Percentiles rank a stretch among this genome's conserved stretches.
phyloP scores from a whole-genome alignment of 75 land plant species.

The Isoetes taiwanensis region DNA sequence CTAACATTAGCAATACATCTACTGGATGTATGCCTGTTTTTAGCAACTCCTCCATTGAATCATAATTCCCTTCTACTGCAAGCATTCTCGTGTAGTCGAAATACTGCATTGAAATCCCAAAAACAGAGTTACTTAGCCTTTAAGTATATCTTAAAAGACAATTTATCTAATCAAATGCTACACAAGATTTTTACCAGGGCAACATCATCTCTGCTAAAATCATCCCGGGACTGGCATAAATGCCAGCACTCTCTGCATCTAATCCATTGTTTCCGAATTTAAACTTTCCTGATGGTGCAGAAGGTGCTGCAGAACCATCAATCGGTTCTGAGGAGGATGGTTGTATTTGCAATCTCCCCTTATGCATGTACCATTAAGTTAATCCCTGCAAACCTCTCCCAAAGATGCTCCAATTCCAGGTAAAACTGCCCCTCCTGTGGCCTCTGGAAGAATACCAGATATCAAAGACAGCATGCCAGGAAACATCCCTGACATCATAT shows the following conservation, averaged over 20 bases:
- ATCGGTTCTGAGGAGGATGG: slow-evolving; percentile 69
- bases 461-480: slow-evolving; percentile 73
- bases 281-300: no score
- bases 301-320: slow-evolving; percentile 51
- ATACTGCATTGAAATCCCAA: no score
- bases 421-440: slow-evolving; percentile 63
- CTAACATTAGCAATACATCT: background rate
- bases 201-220: slow-evolving; percentile 2
- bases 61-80: background rate
- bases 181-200: no score
- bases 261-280: slow-evolving; percentile 2
- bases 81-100: slow-evolving; percentile 3
- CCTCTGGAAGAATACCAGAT: slow-evolving; percentile 49
- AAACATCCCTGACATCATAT: slow-evolving; percentile 48
- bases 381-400: slow-evolving; percentile 80
- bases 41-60: background rate
- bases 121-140: no score
- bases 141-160: no score
- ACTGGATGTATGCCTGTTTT: background rate
- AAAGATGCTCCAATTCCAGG: slow-evolving; percentile 77
- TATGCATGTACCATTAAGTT: slow-evolving; percentile 55
- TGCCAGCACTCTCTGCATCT: background rate
- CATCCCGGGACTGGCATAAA: slow-evolving; percentile 3
- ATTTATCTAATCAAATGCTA: no score
- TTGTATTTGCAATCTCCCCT: slow-evolving; percentile 59